Conservation (phyloP, 2,329 filamentous ascomycete species). For the Ophiostoma australiae region DNA sequence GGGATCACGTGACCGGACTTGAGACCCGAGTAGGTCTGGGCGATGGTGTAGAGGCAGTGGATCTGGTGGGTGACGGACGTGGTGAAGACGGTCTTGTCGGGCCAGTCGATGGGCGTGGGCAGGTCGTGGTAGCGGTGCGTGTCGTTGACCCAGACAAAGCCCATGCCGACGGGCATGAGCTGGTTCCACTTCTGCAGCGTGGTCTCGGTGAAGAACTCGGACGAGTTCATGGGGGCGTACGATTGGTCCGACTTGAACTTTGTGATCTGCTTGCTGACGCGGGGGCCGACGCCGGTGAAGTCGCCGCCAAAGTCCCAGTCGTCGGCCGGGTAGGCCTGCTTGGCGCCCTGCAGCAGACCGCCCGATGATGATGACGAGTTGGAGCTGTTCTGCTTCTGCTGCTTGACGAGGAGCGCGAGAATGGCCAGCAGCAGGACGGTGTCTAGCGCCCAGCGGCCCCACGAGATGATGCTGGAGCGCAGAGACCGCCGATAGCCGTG, state of each 20-base stretch:
- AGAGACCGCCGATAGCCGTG: slow-evolving; percentile 32
- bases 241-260: slow-evolving; percentile 36
- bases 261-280: slow-evolving; percentile 34
- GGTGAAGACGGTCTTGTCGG: slow-evolving; percentile 37
- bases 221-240: slow-evolving; percentile 37
- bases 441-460: slow-evolving; percentile 39
- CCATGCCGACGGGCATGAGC: slow-evolving; percentile 38
- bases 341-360: slow-evolving; percentile 15
- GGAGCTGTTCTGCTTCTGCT: slow-evolving; percentile 27
- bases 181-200: slow-evolving; percentile 37
- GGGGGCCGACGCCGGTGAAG: slow-evolving; percentile 36
- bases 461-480: slow-evolving; percentile 35
- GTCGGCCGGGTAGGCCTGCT: slow-evolving; percentile 23
- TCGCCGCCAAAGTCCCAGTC: slow-evolving; percentile 37
- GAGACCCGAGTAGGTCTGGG: slow-evolving; percentile 42
- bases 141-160: slow-evolving; percentile 37
- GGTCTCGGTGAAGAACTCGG: slow-evolving; percentile 37
- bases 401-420: slow-evolving; percentile 35
- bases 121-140: slow-evolving; percentile 37
- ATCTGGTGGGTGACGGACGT: slow-evolving; percentile 38
- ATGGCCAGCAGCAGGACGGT: slow-evolving; percentile 38
- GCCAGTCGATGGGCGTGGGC: slow-evolving; percentile 35
- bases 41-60: slow-evolving; percentile 41
- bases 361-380: slow-evolving; percentile 22
- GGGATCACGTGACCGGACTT: slow-evolving; percentile 38